phyloP scores from a whole-genome alignment of 106 monocot species.

The Amphibolis antarctica region DNA sequence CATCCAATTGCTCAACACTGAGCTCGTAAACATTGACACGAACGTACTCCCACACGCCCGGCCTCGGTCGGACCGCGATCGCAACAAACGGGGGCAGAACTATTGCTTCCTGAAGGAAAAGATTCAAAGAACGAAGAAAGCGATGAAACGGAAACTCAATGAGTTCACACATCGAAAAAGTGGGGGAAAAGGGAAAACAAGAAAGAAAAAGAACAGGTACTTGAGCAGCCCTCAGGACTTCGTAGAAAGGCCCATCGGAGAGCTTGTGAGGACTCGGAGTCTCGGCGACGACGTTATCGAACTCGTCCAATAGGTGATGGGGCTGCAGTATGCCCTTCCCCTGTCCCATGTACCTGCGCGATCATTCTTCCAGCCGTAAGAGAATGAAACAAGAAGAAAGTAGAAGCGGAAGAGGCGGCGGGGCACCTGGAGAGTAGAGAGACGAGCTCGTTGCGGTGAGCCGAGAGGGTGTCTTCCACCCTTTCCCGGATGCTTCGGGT shows the following conservation, averaged over 20 bases:
- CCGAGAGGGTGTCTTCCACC: constrained; percentile 77
- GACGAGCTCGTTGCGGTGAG: constrained; percentile 87
- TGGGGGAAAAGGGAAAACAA: neutral
- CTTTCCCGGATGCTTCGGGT: constrained; percentile 64
- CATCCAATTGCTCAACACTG: constrained; percentile 64
- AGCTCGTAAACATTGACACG: constrained; percentile 86
- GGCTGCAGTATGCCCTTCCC: constrained; percentile 85
- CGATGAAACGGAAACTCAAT: neutral
- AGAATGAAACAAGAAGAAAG: neutral
- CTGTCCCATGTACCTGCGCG: constrained; percentile 47
- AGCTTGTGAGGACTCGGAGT: constrained; percentile 20
- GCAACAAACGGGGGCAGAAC: constrained; percentile 93
- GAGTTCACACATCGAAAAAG: too few relatives aligned
- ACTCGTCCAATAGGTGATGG: constrained; percentile 76
- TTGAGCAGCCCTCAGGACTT: constrained; percentile 62
- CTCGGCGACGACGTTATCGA: constrained; percentile 34
- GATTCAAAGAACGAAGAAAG: neutral
- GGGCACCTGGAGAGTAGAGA: constrained; percentile 59
- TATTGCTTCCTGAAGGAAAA: constrained; percentile 60
- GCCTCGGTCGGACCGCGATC: constrained; percentile 80
- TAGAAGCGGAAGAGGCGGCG: neutral
- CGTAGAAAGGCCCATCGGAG: constrained; percentile 59
- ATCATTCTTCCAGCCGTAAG: too few relatives aligned
- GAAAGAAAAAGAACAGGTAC: constrained; percentile 6
- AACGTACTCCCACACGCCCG: constrained; percentile 88